Conservation (phyloP, 768 basidiomycete species). For the Termitomyces sp. region DNA sequence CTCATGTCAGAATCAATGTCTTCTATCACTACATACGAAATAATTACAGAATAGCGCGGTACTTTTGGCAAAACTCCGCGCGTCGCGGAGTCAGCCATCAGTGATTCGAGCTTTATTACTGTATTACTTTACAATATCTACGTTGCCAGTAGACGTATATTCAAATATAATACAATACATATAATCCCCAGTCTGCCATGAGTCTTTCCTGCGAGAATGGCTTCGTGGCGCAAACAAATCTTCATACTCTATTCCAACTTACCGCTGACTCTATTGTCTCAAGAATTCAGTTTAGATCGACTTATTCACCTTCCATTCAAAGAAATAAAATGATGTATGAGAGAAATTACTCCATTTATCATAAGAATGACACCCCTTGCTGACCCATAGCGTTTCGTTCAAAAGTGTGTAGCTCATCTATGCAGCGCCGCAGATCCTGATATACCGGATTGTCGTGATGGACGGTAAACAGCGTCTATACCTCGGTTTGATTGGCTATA, state of each 20-base stretch:
- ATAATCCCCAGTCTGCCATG: too few species aligned
- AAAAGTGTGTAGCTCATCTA: neutral
- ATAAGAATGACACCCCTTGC: neutral
- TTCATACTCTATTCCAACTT: neutral
- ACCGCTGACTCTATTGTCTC: neutral
- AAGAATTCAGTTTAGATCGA: neutral
- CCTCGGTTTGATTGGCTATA: neutral
- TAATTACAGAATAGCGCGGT: too few species aligned
- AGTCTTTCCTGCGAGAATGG: too few species aligned
- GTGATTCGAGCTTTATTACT: too few species aligned
- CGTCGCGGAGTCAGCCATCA: too few species aligned
- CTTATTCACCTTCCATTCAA: neutral
- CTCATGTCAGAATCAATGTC: too few species aligned
- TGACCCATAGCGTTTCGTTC: neutral
- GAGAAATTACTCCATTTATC: neutral
- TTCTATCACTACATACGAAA: too few species aligned
- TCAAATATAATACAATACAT: too few species aligned
- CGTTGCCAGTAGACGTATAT: too few species aligned
- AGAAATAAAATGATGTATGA: neutral
- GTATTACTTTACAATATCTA: too few species aligned
- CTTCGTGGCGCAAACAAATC: too few species aligned
- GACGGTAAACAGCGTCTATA: neutral
- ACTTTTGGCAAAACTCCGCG: too few species aligned
- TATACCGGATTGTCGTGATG: neutral
- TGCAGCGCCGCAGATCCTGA: neutral